Evolutionary conservation across 148 eudicot genomes (phyloP).

Genomic region (Salicornia ramosissima): DNA sequence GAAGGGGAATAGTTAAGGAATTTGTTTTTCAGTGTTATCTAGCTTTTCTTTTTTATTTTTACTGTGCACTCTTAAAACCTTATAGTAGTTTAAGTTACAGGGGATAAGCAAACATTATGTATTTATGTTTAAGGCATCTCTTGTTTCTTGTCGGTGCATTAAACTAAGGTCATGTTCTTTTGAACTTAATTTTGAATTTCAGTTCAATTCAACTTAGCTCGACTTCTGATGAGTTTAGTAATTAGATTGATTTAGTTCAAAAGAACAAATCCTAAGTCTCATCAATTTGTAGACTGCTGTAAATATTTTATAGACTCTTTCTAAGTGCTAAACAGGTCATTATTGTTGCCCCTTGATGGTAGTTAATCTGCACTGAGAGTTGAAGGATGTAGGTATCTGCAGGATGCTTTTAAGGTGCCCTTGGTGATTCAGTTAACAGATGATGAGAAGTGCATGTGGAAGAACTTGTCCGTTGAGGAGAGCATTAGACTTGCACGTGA

Average conservation of each 20-base stretch:
- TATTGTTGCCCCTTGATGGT: background rate
- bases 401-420: constrained; percentile 96
- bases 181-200: too few relatives aligned
- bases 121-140: too few relatives aligned
- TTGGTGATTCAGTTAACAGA: constrained; percentile 93
- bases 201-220: too few relatives aligned
- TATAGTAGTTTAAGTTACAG: background rate
- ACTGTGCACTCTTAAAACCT: background rate
- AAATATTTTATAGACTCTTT: too few relatives aligned
- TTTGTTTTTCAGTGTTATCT: background rate
- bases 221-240: too few relatives aligned
- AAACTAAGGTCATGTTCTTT: too few relatives aligned
- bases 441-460: constrained; percentile 99
- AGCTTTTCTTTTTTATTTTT: background rate
- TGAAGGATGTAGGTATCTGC: constrained; percentile 70
- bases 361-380: constrained; percentile 19
- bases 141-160: too few relatives aligned
- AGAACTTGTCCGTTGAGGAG: constrained; percentile 85
- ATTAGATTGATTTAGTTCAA: too few relatives aligned
- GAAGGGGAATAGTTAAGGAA: background rate
- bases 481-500: constrained; percentile 94
- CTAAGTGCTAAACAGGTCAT: background rate
- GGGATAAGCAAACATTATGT: too few relatives aligned
- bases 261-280: too few relatives aligned
- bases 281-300: too few relatives aligned